Base-by-base conservation (phyloP, 2,329 filamentous ascomycete genomes). In the Fusarium sp. region DNA sequence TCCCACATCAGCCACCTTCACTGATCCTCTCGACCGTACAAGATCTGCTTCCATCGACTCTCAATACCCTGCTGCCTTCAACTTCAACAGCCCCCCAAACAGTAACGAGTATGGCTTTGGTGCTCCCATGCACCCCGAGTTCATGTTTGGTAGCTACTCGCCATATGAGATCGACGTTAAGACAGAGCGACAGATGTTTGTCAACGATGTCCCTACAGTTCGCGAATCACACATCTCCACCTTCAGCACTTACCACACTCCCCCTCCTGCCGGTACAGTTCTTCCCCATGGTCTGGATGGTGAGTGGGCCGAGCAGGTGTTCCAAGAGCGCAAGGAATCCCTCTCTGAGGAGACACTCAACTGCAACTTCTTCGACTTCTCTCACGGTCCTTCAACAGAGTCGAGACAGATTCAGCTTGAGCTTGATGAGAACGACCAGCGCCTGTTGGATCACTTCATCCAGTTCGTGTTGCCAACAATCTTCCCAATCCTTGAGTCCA, bases 91-190 rank as follows among this genome's bases (percentile, higher is more conserved):
- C 80, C 86, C 83, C 64, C 87, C 87, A 7, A 82, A 80, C 59
- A 81, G 81, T 59, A 78, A 80, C 54, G 86, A 89, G 51, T 89
- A 86, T 82, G 88, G 85, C 77, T 92, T 91, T 82, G 88, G 85
- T 71, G 81, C 83, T 20, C 86, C 87, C 82, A 87, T 91, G 81
- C 91, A 87, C 71, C 82, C 85, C 14, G 87, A 92, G 78, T 80
- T 88, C 76, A 84, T 87, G 80, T 86, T 86, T 63, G 79, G 79
- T 68, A 83, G 87, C 69, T 92, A 87, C 79, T 88, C 91, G 21
- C 93, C 94, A 0, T 98, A 97, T 78, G 95, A 98, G 81, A 90
- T 98, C 66, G 95, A 98, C 79, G 92, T 98, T 83, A 97, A 95
- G 86, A 98, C 94, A 2, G 95, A 98, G 83, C 88, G 93, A 70